Evolutionary conservation across 352 stramenopile species (phyloP).

Genomic region (Lagenidium sp.): DNA sequence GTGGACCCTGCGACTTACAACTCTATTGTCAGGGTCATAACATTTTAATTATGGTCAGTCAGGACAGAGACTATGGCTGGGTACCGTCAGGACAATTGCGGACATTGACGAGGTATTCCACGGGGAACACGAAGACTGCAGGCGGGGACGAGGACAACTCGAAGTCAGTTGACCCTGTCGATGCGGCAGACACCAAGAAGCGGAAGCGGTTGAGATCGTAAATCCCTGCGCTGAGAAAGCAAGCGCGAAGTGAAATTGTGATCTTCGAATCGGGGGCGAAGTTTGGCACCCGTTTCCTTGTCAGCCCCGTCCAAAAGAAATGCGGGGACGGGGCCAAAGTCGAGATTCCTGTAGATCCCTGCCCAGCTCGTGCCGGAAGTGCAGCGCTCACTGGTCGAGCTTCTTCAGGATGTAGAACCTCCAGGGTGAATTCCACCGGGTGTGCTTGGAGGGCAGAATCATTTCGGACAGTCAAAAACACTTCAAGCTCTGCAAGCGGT

Average conservation of each 20-base stretch:
- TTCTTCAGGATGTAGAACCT: conserved; percentile 72
- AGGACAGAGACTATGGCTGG: too few species aligned
- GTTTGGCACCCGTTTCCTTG: conserved; percentile 51
- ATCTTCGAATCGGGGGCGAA: conserved; percentile 35
- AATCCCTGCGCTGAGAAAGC: conserved; percentile 59
- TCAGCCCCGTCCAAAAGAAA: conserved; percentile 77
- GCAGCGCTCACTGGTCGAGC: conserved; percentile 19
- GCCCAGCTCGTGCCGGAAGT: not conserved
- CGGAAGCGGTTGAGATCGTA: conserved; percentile 83
- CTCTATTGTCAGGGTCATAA: too few species aligned
- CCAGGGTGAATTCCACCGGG: conserved; percentile 67
- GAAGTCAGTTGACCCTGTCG: too few species aligned
- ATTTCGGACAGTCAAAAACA: conserved; percentile 74
- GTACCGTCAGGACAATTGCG: conserved; percentile 10
- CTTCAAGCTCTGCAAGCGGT: conserved; percentile 49
- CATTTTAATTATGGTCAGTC: too few species aligned
- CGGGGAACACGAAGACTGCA: conserved; percentile 52
- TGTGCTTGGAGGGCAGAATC: conserved; percentile 32
- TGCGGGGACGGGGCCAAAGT: conserved; percentile 26
- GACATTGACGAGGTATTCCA: conserved; percentile 74
- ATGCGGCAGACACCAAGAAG: conserved; percentile 31
- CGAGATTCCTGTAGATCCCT: not conserved
- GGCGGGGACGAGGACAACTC: conserved; percentile 8
- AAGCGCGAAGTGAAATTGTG: conserved; percentile 55
- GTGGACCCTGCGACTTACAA: too few species aligned